phyloP scores from a whole-genome alignment of 345 rosid genomes.

The Nephelium lappaceum region DNA sequence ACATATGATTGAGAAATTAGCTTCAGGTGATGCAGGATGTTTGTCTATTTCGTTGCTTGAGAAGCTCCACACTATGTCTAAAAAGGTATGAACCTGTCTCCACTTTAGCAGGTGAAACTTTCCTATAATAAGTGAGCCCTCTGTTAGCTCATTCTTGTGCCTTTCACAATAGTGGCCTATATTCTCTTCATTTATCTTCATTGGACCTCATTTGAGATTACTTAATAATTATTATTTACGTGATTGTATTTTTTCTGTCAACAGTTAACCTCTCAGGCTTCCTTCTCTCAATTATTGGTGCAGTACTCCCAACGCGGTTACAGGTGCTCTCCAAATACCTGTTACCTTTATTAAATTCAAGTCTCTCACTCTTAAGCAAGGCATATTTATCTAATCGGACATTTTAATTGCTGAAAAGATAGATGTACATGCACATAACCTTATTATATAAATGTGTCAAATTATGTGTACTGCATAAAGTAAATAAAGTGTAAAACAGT shows the following conservation, averaged over 20 bases:
- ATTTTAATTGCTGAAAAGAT: neutral
- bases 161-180: neutral
- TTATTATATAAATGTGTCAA: neutral
- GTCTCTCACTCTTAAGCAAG: neutral
- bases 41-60: constrained; percentile 65
- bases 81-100: constrained; percentile 47
- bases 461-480: neutral
- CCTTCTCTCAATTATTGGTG: constrained; percentile 71
- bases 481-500: neutral
- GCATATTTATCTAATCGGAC: neutral
- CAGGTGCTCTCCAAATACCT: constrained; percentile 50
- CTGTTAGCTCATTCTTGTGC: neutral
- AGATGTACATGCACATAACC: neutral
- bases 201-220: neutral
- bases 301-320: constrained; percentile 70
- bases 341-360: constrained; percentile 3
- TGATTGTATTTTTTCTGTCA: constrained; percentile 31
- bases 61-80: constrained; percentile 49
- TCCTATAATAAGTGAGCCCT: neutral
- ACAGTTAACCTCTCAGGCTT: constrained; percentile 74
- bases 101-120: constrained; percentile 2
- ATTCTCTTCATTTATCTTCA: neutral
- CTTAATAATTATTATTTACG: constrained; percentile 20
- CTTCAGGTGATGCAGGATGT: constrained; percentile 60
- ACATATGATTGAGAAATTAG: constrained; percentile 69